Evolutionary conservation across 179 eudicot species (phyloP), one percentile per base, ranked within the genome.

Genomic region (Vitellaria paradoxa): DNA sequence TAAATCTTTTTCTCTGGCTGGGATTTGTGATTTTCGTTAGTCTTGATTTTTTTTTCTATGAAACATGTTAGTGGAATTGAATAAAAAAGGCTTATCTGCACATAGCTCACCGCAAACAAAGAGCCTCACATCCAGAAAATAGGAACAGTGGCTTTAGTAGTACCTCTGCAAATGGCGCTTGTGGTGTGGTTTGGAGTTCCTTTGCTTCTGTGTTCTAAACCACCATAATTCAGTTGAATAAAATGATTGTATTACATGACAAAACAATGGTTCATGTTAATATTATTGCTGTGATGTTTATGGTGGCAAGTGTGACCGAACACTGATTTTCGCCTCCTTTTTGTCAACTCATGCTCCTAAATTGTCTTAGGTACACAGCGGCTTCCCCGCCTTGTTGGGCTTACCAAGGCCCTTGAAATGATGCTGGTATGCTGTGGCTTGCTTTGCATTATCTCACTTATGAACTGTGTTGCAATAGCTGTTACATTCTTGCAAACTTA

Each of bases 301-400:
- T 50, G 5, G 7, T 50, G 9, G 9, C 55, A 50, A 12, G 12
- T 50, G 55, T 50, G 55, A 50, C 55, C 5, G 55, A 6, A 50
- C 12, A 8, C 12, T 50, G 55, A 7, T 7, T 50, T 50, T 50
- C 55, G 9, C 55, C 7, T 50, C 55, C 55, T 50, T 0, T 50
- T 50, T 12, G 12, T 50, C 55, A 7, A 7, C 55, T 50, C 12
- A 50, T 50, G 55, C 55, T 50, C 65, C 50, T 72, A 46, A 24
- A 73, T 65, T 83, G 46, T 83, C 68, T 74, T 88, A 94, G 98
- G 98, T 55, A 93, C 98, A 1, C 97, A 94, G 71, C 93, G 94
- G 71, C 97, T 94, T 77, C 98, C 98, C 40, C 91, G 98, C 23
- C 89, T 94, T 65, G 97, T 93, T 73, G 98, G 98, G 72, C 92